Base-by-base conservation (phyloP, 2,329 filamentous ascomycete genomes). In the Apiospora sp. region DNA sequence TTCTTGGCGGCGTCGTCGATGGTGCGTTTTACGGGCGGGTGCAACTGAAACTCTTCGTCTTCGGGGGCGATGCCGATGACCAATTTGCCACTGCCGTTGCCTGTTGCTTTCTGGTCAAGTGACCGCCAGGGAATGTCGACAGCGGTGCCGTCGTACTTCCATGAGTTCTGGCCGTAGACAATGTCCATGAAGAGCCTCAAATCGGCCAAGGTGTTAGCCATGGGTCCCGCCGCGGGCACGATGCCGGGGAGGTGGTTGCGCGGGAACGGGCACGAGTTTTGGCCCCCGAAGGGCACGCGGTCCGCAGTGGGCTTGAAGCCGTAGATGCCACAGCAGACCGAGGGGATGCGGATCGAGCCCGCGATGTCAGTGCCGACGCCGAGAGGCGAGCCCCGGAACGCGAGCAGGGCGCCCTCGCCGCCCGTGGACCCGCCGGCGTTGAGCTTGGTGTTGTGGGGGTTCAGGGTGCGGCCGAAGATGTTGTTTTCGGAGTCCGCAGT, bases 11-110 rank as follows among this genome's bases (percentile, higher is more conserved):
- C 86, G 0, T 76, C 79, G 6, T 85, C 79, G 1, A 90, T 73
- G 0, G 85, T 81, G 1, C 86, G 81, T 1, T 81, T 82, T 1
- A 90, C 83, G 0, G 87, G 86, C 0, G 89, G 87, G 34, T 89
- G 87, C 0, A 89, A 79, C 0, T 86, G 87, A 43, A 85, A 85
- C 1, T 84, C 78, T 0, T 83, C 79, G 74, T 89, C 86, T 64
- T 86, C 85, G 1, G 83, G 72, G 14, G 88, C 76, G 1, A 90
- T 74, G 0, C 89, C 89, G 51, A 91, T 85, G 0, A 81, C 82
- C 4, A 90, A 74, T 64, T 79, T 76, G 4, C 72, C 44, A 3
- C 58, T 69, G 27, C 75, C 37, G 7, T 8, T 69, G 30, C 75
- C 37, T 0, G 5, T 0, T 7, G 37, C 7, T 41, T 41, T 41